Conservation (phyloP, 2,329 filamentous ascomycete genomes). For the Grosmannia clavigera region DNA sequence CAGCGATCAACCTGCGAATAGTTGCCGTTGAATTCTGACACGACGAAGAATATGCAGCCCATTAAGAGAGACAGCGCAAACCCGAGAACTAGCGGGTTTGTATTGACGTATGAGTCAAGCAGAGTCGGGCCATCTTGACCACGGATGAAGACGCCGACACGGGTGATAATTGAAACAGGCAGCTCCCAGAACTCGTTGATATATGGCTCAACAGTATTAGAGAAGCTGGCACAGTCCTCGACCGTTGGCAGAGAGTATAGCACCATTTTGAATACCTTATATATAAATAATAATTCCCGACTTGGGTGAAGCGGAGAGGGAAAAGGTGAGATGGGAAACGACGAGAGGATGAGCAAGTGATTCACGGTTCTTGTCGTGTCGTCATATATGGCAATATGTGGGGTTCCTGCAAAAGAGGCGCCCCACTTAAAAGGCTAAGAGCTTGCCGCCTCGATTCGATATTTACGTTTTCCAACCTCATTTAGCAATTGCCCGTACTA, state of each 20-base stretch:
- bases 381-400: not conserved
- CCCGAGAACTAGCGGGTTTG: slow-evolving; percentile 73
- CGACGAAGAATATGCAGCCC: slow-evolving; percentile 58
- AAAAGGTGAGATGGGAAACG: not conserved
- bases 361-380: not conserved
- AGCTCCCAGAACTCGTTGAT: slow-evolving; percentile 57
- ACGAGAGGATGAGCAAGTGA: not conserved
- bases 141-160: slow-evolving; percentile 44
- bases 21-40: slow-evolving; percentile 79
- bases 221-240: slow-evolving; percentile 64
- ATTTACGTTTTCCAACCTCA: not conserved
- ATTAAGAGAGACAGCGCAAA: slow-evolving; percentile 60
- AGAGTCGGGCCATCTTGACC: slow-evolving; percentile 23
- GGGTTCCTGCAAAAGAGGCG: not conserved
- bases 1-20: slow-evolving; percentile 92
- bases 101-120: slow-evolving; percentile 62
- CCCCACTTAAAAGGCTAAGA: not conserved
- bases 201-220: slow-evolving; percentile 63
- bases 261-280: slow-evolving; percentile 39
- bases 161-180: slow-evolving; percentile 50
- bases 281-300: not conserved
- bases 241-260: slow-evolving; percentile 60
- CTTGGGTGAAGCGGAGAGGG: too few relatives aligned
- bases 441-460: not conserved
- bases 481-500: not conserved